phyloP scores from a whole-genome alignment of 78 protist genomes.

The Guillardia theta region DNA sequence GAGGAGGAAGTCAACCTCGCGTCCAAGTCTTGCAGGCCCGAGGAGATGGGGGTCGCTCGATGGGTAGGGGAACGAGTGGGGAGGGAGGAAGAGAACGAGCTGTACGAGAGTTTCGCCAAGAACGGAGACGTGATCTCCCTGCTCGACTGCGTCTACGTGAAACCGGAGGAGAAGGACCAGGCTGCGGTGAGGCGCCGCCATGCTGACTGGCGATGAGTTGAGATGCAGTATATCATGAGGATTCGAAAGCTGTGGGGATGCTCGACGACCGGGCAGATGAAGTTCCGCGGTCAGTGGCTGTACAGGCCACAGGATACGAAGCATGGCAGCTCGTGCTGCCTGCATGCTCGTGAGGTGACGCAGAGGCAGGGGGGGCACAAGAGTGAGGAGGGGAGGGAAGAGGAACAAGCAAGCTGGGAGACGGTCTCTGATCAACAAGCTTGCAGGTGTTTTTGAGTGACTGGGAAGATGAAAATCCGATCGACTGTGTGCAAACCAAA shows the following conservation, averaged over 20 bases:
- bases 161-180: background rate
- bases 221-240: background rate
- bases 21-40: no score
- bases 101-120: background rate
- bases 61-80: background rate
- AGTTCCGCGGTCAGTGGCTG: constrained; percentile 10
- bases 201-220: no score
- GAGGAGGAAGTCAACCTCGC: no score
- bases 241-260: background rate
- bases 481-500: background rate
- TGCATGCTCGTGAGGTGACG: background rate
- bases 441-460: background rate
- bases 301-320: constrained; percentile 2
- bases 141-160: background rate
- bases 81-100: background rate
- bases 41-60: background rate
- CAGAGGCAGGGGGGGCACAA: no score
- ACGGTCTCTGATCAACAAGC: no score
- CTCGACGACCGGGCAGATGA: background rate
- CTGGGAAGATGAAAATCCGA: constrained; percentile 10
- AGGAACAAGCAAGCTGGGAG: no score
- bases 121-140: background rate
- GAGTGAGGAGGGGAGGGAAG: no score
- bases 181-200: background rate
- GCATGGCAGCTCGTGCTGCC: background rate